Percentiles rank a stretch among this genome's conserved stretches.
These are phyloP conservation scores for Termitomyces sp. DNA, from an alignment of 768 basidiomycete species.

Conservation along the genomic window DNA sequence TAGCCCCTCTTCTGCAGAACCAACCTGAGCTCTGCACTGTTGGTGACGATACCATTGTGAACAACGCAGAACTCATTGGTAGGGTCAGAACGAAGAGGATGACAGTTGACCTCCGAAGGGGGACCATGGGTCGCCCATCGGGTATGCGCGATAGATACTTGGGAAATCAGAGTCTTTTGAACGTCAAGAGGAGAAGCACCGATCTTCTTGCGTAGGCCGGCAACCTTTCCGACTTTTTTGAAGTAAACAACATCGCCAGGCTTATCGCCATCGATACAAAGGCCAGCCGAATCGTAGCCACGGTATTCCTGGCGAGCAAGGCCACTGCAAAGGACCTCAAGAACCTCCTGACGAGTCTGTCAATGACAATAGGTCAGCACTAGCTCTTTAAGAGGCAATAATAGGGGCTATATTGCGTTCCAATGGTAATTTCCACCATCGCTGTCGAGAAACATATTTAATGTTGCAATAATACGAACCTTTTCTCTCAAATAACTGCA, in stretches of 20 bases:
- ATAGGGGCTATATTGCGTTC: neutral
- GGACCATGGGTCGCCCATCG: conserved; percentile 99
- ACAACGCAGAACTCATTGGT: conserved; percentile 85
- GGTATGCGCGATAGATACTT: conserved; percentile 97
- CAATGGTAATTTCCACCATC: neutral
- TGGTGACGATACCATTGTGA: conserved; percentile 99
- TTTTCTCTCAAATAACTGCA: conserved; percentile 94
- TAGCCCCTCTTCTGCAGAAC: conserved; percentile 96
- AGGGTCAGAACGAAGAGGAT: conserved; percentile 85
- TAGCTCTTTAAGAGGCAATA: neutral
- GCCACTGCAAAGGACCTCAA: conserved; percentile 86
- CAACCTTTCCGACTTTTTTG: conserved; percentile 98
- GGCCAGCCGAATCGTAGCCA: conserved; percentile 94
- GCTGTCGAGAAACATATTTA: neutral
- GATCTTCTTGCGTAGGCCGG: conserved; percentile 86
- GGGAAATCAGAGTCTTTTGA: conserved; percentile 70
- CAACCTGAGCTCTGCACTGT: conserved; percentile 78
- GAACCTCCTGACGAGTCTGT: conserved; percentile 84
- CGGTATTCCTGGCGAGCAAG: conserved; percentile 96
- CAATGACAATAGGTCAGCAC: conserved; percentile 10
- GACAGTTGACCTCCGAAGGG: conserved; percentile 86
- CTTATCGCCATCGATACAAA: conserved; percentile 89
- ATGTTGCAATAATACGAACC: conserved; percentile 38
- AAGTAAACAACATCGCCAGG: conserved; percentile 73
- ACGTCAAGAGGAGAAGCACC: conserved; percentile 65